Percentiles rank a stretch among this genome's conserved stretches.
These are phyloP conservation scores for Pythium guiyangense DNA, from an alignment of 352 stramenopile genomes.

Conservation along the genomic window DNA sequence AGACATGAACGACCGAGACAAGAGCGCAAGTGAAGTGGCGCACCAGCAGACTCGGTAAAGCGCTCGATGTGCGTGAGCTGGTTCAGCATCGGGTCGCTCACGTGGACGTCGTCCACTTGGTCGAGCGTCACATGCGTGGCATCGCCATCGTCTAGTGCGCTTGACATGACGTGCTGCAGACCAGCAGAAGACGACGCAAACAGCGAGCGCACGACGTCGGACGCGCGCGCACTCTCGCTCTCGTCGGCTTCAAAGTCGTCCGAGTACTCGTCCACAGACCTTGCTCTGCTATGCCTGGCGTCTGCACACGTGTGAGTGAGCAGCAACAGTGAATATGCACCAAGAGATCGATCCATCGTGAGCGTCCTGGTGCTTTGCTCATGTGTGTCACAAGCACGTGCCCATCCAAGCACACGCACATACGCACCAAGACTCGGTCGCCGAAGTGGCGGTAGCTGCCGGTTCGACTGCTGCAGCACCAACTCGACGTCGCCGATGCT, in stretches of 20 bases:
- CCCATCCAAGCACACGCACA: neutral
- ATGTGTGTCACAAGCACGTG: too few relatives aligned
- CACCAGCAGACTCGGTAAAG: slow-evolving; percentile 46
- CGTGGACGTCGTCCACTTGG: slow-evolving; percentile 15
- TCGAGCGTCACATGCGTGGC: neutral
- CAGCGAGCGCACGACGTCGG: slow-evolving; percentile 8
- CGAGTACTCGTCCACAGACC: slow-evolving; percentile 12
- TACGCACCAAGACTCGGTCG: neutral
- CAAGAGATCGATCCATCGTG: too few relatives aligned
- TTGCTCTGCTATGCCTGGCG: neutral
- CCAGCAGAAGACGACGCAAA: slow-evolving; percentile 1
- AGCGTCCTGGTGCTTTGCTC: neutral
- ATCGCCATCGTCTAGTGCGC: neutral
- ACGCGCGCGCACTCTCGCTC: neutral
- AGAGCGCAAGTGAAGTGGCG: slow-evolving; percentile 6
- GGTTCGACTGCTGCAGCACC: slow-evolving; percentile 35
- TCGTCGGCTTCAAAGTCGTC: slow-evolving; percentile 11
- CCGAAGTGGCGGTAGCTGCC: neutral
- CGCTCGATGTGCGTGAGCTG: slow-evolving; percentile 48
- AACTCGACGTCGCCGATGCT: slow-evolving; percentile 60
- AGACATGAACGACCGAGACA: neutral
- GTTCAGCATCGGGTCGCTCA: slow-evolving; percentile 53
- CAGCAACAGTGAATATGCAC: neutral
- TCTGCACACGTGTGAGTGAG: neutral
- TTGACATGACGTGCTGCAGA: neutral